Evolutionary conservation across 495 filamentous ascomycete genomes (phyloP).

Genomic region (Thermothielavioides terrestris): DNA sequence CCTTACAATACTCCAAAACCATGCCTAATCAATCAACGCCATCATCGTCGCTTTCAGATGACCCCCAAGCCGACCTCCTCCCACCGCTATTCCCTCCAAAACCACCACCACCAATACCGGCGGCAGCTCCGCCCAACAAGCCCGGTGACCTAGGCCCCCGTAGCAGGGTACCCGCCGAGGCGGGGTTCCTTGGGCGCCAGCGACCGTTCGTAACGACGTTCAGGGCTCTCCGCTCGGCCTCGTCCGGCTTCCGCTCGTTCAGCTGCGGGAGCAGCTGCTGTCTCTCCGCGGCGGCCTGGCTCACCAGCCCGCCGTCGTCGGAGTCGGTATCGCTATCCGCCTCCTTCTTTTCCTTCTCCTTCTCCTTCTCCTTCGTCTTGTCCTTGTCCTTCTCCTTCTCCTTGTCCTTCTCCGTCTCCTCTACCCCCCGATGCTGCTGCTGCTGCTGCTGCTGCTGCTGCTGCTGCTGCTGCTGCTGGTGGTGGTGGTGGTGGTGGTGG

Average conservation of each 20-base stretch:
- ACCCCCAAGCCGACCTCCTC: background rate
- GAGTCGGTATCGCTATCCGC: no score
- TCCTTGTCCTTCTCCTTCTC: no score
- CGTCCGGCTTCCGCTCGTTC: constrained; percentile 1
- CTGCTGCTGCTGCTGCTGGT: no score
- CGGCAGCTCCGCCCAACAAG: no score
- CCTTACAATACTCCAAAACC: background rate
- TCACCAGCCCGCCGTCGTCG: no score
- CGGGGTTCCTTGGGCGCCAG: constrained; percentile 22
- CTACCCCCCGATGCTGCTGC: no score
- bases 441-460: no score
- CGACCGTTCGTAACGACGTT: constrained; percentile 37
- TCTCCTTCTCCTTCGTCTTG: no score
- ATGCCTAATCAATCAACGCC: constrained; percentile 18
- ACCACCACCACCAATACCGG: background rate
- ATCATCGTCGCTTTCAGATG: constrained; percentile 17
- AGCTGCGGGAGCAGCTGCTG: background rate
- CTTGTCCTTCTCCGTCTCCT: no score
- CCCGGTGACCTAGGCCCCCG: constrained; percentile 1
- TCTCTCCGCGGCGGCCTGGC: no score
- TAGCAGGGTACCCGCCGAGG: constrained; percentile 27
- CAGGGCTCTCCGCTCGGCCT: constrained; percentile 33
- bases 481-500: no score
- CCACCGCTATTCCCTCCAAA: background rate
- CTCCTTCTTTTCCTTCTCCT: no score